Percentiles rank a stretch among this genome's conserved stretches.
Evolutionary conservation across 2,329 filamentous ascomycete genomes (phyloP).

Genomic region (Ramularia endophylla): DNA sequence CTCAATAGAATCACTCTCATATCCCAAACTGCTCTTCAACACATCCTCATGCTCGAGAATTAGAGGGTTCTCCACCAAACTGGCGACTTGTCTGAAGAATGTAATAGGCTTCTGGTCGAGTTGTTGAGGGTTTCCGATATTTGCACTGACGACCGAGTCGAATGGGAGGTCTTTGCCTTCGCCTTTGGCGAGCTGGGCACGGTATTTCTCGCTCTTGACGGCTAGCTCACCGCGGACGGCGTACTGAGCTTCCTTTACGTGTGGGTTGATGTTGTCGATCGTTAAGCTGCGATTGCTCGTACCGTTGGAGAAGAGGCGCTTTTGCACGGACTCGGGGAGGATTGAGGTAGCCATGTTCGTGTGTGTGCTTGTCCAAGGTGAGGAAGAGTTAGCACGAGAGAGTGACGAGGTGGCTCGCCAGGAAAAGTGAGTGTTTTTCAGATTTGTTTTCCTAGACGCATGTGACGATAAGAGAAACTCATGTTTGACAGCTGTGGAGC

Average conservation of each 20-base stretch:
- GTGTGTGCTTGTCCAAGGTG: no score
- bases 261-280: slow-evolving; percentile 84
- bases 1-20: slow-evolving; percentile 83
- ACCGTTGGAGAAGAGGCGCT: slow-evolving; percentile 17
- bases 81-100: slow-evolving; percentile 96
- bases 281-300: slow-evolving; percentile 43
- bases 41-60: slow-evolving; percentile 78
- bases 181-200: slow-evolving; percentile 58
- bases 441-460: no score
- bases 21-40: slow-evolving; percentile 69
- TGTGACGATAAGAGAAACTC: no score
- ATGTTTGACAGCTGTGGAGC: no score
- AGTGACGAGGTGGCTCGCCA: no score
- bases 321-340: slow-evolving; percentile 19
- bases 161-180: slow-evolving; percentile 70
- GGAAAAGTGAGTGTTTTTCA: no score
- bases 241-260: slow-evolving; percentile 84
- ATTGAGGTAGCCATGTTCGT: no score
- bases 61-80: slow-evolving; percentile 81
- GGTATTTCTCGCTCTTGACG: slow-evolving; percentile 86
- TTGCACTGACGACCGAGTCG: slow-evolving; percentile 86
- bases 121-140: slow-evolving; percentile 99
- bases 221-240: slow-evolving; percentile 95
- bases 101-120: slow-evolving; percentile 99
- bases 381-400: no score